Evolutionary conservation across 78 protist genomes (phyloP).

Genomic region (Acrasis kona): DNA sequence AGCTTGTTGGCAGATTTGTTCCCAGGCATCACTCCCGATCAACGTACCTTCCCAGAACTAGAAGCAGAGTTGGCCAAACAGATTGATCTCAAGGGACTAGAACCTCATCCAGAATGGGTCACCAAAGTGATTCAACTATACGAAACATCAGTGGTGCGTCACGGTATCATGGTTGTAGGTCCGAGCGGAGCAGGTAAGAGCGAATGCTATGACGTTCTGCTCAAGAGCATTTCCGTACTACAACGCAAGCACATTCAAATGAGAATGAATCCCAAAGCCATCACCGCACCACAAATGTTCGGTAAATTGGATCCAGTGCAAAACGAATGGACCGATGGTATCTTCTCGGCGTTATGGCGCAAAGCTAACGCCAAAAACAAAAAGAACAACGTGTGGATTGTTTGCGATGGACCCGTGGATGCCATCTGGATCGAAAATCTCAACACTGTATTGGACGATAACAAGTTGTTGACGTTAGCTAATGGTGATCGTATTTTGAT

Average conservation of each 20-base stretch:
- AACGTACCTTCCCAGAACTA: slow-evolving; percentile 18
- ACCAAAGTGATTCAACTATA: slow-evolving; percentile 58
- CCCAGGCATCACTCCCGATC: slow-evolving; percentile 47
- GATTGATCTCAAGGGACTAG: slow-evolving; percentile 10
- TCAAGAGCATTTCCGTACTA: slow-evolving; percentile 11
- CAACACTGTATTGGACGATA: slow-evolving; percentile 88
- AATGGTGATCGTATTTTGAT: slow-evolving; percentile 79
- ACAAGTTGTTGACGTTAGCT: slow-evolving; percentile 74
- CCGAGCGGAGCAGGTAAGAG: slow-evolving; percentile 58
- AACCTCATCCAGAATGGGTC: slow-evolving; percentile 26
- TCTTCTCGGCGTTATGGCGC: slow-evolving; percentile 69
- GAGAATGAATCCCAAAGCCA: slow-evolving; percentile 83
- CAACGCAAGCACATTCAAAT: slow-evolving; percentile 22
- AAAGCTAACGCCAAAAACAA: slow-evolving; percentile 11
- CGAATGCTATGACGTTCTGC: slow-evolving; percentile 14
- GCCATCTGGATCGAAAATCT: slow-evolving; percentile 81
- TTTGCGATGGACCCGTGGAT: slow-evolving; percentile 86
- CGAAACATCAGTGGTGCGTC: slow-evolving; percentile 64
- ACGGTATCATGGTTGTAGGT: slow-evolving; percentile 75
- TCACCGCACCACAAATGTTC: slow-evolving; percentile 71
- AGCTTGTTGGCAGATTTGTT: slow-evolving; percentile 72
- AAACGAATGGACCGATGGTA: slow-evolving; percentile 81
- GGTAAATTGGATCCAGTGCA: slow-evolving; percentile 57
- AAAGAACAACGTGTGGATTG: slow-evolving; percentile 41
- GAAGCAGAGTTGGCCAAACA: slow-evolving; percentile 25